Conservation (phyloP, 23 red algal genomes). For the Gracilaria gracilis region DNA sequence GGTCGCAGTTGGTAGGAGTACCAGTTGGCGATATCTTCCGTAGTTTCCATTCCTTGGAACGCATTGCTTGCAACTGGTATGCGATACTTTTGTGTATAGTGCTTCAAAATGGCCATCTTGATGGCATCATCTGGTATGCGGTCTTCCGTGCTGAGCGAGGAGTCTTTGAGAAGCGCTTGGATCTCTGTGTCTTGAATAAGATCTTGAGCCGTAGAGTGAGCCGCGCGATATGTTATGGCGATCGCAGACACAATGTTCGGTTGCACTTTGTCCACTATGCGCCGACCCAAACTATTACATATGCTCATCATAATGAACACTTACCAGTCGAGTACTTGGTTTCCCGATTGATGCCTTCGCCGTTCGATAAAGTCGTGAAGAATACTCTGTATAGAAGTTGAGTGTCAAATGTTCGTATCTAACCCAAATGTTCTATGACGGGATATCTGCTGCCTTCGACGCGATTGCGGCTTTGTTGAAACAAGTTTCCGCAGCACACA, state of each 20-base stretch:
- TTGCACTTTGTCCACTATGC: not conserved
- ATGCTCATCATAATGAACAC: not conserved
- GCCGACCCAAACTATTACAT: not conserved
- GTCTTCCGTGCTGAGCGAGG: not conserved
- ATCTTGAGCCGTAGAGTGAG: not conserved
- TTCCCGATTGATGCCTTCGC: too few species aligned
- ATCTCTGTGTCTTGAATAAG: not conserved
- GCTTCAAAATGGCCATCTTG: constrained; percentile 17
- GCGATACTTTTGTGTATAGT: constrained; percentile 20
- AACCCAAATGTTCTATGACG: too few species aligned
- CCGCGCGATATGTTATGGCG: not conserved
- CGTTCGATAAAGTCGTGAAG: too few species aligned
- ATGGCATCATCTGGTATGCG: not conserved
- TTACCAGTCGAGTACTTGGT: too few species aligned
- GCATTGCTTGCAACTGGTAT: constrained; percentile 27
- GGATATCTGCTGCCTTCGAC: too few species aligned
- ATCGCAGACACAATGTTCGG: not conserved
- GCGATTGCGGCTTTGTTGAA: too few species aligned
- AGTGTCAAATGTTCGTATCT: too few species aligned
- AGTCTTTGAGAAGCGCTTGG: not conserved
- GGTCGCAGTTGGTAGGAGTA: constrained; percentile 18
- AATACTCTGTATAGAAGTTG: too few species aligned
- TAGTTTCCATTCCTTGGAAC: not conserved
- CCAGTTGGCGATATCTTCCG: constrained; percentile 5
- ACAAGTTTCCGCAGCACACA: too few species aligned